Percentiles rank a stretch among this genome's conserved stretches.
phyloP scores from a whole-genome alignment of 2,329 filamentous ascomycete genomes.

The Gremmenia infestans region DNA sequence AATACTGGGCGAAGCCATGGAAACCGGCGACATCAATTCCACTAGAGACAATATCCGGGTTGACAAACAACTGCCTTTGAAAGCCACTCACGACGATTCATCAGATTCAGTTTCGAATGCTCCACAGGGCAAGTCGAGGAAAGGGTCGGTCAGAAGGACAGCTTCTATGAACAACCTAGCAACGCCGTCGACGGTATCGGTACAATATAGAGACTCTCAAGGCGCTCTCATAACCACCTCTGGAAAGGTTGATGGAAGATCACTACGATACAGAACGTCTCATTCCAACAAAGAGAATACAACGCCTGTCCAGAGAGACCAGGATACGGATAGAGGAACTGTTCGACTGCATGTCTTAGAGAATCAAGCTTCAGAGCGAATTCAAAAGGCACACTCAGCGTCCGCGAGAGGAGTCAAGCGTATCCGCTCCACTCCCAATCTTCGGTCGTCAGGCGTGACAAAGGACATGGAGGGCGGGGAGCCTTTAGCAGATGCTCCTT shows the following conservation, averaged over 20 bases:
- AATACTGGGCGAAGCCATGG: not conserved
- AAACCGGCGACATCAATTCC: not conserved
- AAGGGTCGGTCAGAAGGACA: not conserved
- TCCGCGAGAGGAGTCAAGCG: not conserved
- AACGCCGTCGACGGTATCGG: not conserved
- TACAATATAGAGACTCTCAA: not conserved
- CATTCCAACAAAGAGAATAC: not conserved
- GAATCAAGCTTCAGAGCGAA: not conserved
- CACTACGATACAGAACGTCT: not conserved
- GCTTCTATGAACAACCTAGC: not conserved
- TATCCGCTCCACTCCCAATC: not conserved
- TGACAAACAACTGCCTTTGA: not conserved
- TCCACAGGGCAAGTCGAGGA: not conserved
- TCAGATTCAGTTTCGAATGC: not conserved
- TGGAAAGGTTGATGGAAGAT: conserved; percentile 11
- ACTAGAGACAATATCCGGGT: not conserved
- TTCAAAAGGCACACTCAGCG: not conserved
- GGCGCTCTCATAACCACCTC: conserved; percentile 1
- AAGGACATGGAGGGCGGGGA: not conserved
- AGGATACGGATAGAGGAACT: not conserved
- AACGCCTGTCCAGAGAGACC: not conserved
- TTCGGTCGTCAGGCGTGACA: not conserved
- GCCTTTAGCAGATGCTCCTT: not conserved
- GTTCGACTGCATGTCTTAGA: not conserved
- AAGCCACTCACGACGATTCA: not conserved